Percentiles rank a stretch among this genome's conserved stretches.
phyloP scores from a whole-genome alignment of 805 yeast species.

The Candida bentonensis region DNA sequence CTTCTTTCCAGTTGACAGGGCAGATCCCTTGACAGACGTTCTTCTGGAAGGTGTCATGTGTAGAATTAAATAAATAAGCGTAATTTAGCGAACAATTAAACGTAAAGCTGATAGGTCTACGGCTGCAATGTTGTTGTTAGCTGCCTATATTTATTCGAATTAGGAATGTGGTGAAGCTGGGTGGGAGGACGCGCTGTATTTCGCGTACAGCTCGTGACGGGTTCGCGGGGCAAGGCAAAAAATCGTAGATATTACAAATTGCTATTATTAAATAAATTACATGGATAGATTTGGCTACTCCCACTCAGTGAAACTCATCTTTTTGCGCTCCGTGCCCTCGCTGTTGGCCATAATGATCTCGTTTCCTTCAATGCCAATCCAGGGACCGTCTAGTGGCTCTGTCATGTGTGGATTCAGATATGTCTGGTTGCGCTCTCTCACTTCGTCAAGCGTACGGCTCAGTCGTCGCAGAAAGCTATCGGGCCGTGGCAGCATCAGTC shows the following conservation, averaged over 20 bases:
- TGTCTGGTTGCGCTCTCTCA: slow-evolving; percentile 53
- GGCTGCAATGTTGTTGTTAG: too few species aligned
- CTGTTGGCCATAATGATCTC: slow-evolving; percentile 36
- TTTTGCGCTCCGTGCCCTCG: slow-evolving; percentile 26
- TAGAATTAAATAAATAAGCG: too few species aligned
- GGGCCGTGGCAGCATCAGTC: not conserved
- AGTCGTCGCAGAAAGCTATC: slow-evolving; percentile 14
- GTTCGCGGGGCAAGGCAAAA: too few species aligned
- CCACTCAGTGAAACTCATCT: slow-evolving; percentile 29
- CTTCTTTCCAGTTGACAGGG: not conserved
- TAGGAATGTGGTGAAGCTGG: too few species aligned
- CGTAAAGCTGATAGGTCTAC: too few species aligned
- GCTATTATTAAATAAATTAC: too few species aligned
- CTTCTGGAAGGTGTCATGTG: not conserved
- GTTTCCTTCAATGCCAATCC: slow-evolving; percentile 52
- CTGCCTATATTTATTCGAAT: too few species aligned
- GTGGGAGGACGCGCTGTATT: too few species aligned
- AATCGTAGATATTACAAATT: too few species aligned
- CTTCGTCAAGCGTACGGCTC: slow-evolving; percentile 57
- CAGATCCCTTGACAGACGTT: not conserved
- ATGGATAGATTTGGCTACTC: too few species aligned
- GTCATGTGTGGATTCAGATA: slow-evolving; percentile 69
- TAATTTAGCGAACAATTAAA: too few species aligned
- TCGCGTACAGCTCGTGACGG: too few species aligned
- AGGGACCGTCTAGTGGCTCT: slow-evolving; percentile 68